These are phyloP conservation scores for Fomitopsis pulvina DNA, from an alignment of 768 basidiomycete species.

Conservation along the genomic window DNA sequence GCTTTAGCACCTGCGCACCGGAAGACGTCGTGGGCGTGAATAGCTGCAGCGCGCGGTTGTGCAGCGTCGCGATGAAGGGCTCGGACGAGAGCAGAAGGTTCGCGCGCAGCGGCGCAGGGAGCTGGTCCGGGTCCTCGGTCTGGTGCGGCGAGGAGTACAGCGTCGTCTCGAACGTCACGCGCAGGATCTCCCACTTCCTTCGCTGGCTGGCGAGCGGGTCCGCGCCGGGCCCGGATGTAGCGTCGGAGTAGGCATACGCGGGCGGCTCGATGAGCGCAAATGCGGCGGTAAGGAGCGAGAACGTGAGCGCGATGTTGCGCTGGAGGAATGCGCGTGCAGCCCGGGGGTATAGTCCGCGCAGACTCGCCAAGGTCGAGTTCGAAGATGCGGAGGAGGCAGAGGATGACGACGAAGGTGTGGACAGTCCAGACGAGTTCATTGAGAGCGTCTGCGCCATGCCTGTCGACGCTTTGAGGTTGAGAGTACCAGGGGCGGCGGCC, in stretches of 20 bases:
- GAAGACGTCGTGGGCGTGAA: constrained; percentile 49
- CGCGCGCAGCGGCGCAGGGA: constrained; percentile 48
- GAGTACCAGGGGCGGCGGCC: not conserved
- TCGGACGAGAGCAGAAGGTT: constrained; percentile 54
- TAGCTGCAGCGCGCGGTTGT: constrained; percentile 58
- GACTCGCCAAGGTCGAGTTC: constrained; percentile 36
- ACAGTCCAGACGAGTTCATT: not conserved
- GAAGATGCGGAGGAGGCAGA: not conserved
- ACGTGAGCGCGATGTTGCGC: constrained; percentile 60
- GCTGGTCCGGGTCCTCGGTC: constrained; percentile 30
- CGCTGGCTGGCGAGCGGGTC: constrained; percentile 42
- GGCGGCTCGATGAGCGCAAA: constrained; percentile 47
- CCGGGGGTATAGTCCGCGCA: constrained; percentile 69
- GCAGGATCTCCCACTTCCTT: constrained; percentile 82
- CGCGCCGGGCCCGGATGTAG: constrained; percentile 18
- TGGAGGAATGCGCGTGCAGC: constrained; percentile 76
- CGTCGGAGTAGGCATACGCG: constrained; percentile 24
- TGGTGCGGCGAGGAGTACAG: constrained; percentile 52
- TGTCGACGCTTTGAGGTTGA: constrained; percentile 9
- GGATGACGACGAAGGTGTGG: not conserved
- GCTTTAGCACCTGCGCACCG: constrained; percentile 22
- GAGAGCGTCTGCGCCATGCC: not conserved
- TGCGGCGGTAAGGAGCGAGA: constrained; percentile 60
- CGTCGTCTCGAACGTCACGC: constrained; percentile 77
- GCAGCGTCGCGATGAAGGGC: constrained; percentile 46